A percentile compares a stretch with the other conserved stretches of the same genome.
Conservation (phyloP, 2,329 filamentous ascomycete species). For the Aspergillus tubingensis region DNA sequence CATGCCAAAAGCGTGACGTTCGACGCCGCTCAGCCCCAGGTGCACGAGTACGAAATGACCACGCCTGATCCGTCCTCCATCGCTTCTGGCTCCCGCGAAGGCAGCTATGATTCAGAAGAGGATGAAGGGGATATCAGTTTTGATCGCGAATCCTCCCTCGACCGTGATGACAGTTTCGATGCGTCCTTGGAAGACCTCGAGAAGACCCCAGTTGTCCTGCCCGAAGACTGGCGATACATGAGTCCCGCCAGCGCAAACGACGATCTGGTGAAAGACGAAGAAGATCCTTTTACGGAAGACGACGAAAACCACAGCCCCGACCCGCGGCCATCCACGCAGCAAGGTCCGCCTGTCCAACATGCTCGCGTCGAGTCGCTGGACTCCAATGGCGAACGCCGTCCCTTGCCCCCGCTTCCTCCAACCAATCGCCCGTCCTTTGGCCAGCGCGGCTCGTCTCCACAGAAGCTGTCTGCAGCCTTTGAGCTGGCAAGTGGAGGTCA, state of each 20-base stretch:
- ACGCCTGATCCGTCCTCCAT: conserved; percentile 94
- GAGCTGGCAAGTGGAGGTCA: conserved; percentile 70
- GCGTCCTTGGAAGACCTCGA: conserved; percentile 92
- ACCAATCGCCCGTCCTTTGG: conserved; percentile 37
- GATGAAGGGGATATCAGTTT: conserved; percentile 66
- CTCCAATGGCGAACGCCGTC: conserved; percentile 79
- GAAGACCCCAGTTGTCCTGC: conserved; percentile 96
- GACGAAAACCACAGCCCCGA: conserved; percentile 68
- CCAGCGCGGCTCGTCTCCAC: conserved; percentile 58
- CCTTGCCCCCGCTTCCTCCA: conserved; percentile 80
- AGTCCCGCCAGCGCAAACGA: conserved; percentile 65
- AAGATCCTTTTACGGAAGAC: conserved; percentile 67
- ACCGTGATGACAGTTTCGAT: conserved; percentile 87
- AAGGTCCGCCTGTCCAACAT: conserved; percentile 40
- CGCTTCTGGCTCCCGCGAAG: conserved; percentile 84
- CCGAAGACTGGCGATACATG: conserved; percentile 89
- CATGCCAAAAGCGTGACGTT: conserved; percentile 98
- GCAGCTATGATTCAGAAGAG: conserved; percentile 84
- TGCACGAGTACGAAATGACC: conserved; percentile 98
- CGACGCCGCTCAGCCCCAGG: conserved; percentile 85
- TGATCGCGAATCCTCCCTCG: conserved; percentile 59
- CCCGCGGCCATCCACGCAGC: conserved; percentile 52
- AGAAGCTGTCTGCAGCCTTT: conserved; percentile 67
- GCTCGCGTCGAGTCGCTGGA: conserved; percentile 70
- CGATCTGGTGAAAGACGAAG: conserved; percentile 55